Conservation (phyloP, 2,329 filamentous ascomycete species). For the Pestalotiopsis sp. region DNA sequence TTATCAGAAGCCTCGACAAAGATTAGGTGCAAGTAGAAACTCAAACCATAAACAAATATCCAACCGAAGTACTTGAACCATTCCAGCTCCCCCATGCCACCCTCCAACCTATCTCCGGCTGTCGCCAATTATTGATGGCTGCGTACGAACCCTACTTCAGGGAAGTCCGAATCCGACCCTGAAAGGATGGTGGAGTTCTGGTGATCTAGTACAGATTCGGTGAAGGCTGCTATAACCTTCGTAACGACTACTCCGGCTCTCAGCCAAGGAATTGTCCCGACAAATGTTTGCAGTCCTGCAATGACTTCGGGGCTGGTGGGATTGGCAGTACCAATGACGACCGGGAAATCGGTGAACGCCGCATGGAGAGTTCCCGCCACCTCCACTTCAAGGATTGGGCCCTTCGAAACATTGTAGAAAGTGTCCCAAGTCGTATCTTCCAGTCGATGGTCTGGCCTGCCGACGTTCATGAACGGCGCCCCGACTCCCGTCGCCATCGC, state of each 20-base stretch:
- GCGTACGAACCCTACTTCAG: not conserved
- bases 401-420: conserved; percentile 30
- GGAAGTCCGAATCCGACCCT: not conserved
- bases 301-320: conserved; percentile 13
- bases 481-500: conserved; percentile 29
- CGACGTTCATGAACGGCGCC: conserved; percentile 34
- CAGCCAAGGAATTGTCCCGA: not conserved
- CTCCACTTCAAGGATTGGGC: conserved; percentile 24
- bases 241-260: not conserved
- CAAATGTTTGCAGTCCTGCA: not conserved
- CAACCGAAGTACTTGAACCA: too few relatives aligned
- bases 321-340: not conserved
- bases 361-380: conserved; percentile 31
- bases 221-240: not conserved
- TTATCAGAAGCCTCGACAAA: too few relatives aligned
- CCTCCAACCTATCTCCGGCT: too few relatives aligned
- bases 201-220: not conserved
- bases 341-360: conserved; percentile 32
- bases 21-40: too few relatives aligned
- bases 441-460: conserved; percentile 28
- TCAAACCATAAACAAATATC: too few relatives aligned
- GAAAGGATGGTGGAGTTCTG: not conserved
- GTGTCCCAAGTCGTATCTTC: conserved; percentile 35
- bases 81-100: too few relatives aligned
- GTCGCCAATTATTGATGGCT: not conserved